phyloP scores from a whole-genome alignment of 2,329 filamentous ascomycete species.

The Arthroderma sp. region DNA sequence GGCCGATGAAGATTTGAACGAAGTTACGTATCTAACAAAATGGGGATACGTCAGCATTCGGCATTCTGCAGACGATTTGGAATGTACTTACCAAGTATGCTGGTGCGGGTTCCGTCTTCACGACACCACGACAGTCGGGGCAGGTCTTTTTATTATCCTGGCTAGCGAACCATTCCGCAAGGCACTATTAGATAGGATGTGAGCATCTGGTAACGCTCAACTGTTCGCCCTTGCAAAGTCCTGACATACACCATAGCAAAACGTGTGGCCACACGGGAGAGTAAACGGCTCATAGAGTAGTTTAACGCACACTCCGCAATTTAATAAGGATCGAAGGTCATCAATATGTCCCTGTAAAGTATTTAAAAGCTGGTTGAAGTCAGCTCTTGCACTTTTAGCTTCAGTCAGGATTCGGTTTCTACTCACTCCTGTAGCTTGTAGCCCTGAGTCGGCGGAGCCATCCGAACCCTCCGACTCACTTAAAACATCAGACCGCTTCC shows the following conservation, averaged over 20 bases:
- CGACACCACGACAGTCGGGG: conserved; percentile 51
- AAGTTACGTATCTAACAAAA: conserved; percentile 46
- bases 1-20: conserved; percentile 48
- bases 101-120: conserved; percentile 48
- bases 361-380: conserved; percentile 23
- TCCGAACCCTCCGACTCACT: no score
- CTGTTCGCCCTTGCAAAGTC: not conserved
- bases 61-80: not conserved
- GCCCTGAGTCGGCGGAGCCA: no score
- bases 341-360: conserved; percentile 44
- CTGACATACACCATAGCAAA: conserved; percentile 50
- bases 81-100: conserved; percentile 44
- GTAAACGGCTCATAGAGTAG: conserved; percentile 59
- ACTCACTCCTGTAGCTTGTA: no score
- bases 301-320: conserved; percentile 56
- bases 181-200: conserved; percentile 32
- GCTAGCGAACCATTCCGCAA: conserved; percentile 42
- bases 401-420: no score
- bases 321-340: conserved; percentile 46
- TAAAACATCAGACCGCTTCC: no score
- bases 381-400: not conserved
- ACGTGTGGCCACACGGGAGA: conserved; percentile 56
- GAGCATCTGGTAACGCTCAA: not conserved
- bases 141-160: conserved; percentile 50
- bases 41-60: conserved; percentile 1